These are phyloP conservation scores for Candida pseudocylindracea DNA, from an alignment of 1,139 yeast species.

Conservation along the genomic window DNA sequence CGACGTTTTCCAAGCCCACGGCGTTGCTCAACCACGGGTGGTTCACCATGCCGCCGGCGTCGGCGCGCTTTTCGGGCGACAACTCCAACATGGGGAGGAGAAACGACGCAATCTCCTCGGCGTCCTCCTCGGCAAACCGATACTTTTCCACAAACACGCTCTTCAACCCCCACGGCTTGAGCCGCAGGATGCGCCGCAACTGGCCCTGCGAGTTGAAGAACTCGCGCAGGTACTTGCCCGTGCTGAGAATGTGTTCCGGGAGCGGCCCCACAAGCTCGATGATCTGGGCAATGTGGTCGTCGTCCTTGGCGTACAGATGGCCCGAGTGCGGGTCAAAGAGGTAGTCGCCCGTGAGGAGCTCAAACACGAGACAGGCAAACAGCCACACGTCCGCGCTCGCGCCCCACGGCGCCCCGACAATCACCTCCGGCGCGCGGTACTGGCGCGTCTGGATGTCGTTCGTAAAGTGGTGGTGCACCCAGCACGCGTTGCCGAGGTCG, in stretches of 20 bases:
- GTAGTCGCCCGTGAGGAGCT: slow-evolving; percentile 24
- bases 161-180: slow-evolving; percentile 26
- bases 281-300: slow-evolving; percentile 26
- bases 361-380: slow-evolving; percentile 22
- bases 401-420: slow-evolving; percentile 27
- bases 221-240: slow-evolving; percentile 18
- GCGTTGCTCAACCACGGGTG: slow-evolving; percentile 63
- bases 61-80: slow-evolving; percentile 52
- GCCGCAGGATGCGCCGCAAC: slow-evolving; percentile 10
- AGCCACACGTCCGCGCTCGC: slow-evolving; percentile 27
- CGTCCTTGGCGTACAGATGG: slow-evolving; percentile 21
- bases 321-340: slow-evolving; percentile 25
- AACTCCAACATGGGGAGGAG: slow-evolving; percentile 50
- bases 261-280: slow-evolving; percentile 22
- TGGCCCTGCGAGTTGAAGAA: slow-evolving; percentile 14
- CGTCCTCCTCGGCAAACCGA: slow-evolving; percentile 12
- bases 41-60: slow-evolving; percentile 61
- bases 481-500: slow-evolving; percentile 27
- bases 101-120: slow-evolving; percentile 17
- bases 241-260: slow-evolving; percentile 20
- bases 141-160: slow-evolving; percentile 23
- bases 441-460: slow-evolving; percentile 29
- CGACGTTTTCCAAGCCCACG: slow-evolving; percentile 31
- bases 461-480: slow-evolving; percentile 25
- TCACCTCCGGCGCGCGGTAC: slow-evolving; percentile 23